phyloP scores from a whole-genome alignment of 2,329 filamentous ascomycete species.

The Ceratocystis smalleyi region DNA sequence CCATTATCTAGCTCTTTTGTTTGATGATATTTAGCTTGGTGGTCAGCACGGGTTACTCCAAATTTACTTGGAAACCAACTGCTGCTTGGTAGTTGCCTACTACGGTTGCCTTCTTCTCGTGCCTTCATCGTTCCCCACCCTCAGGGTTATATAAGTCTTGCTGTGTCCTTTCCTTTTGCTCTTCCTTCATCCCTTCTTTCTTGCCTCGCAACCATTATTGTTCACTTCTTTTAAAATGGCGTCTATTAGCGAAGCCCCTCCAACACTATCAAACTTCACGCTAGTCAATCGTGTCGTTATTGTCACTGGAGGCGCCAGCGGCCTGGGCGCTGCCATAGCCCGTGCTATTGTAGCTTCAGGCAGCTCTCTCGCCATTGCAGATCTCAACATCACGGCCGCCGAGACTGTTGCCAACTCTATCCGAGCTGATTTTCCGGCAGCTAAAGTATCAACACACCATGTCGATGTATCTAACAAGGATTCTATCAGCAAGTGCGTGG shows the following conservation, averaged over 20 bases:
- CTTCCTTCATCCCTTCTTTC: neutral
- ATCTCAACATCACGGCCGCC: conserved; percentile 49
- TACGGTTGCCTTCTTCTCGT: too few species aligned
- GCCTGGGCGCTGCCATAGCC: conserved; percentile 80
- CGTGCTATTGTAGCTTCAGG: conserved; percentile 82
- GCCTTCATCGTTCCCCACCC: neutral
- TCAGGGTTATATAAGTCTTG: neutral
- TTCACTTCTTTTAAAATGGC: neutral
- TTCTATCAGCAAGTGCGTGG: conserved; percentile 5
- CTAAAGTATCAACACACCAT: conserved; percentile 65
- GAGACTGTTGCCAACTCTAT: neutral
- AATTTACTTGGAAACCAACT: too few species aligned
- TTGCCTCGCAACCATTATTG: neutral
- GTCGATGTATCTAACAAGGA: conserved; percentile 22
- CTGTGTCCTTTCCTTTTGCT: neutral
- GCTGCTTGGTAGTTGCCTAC: too few species aligned
- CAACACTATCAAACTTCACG: conserved; percentile 73
- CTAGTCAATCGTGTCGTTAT: conserved; percentile 70
- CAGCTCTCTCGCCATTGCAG: conserved; percentile 78
- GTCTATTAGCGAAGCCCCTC: conserved; percentile 21
- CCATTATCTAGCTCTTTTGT: too few species aligned
- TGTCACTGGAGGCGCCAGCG: conserved; percentile 80
- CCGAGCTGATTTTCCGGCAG: neutral
- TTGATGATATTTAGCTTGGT: too few species aligned
- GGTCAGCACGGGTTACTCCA: too few species aligned